Conservation (phyloP, 306 rosid genomes). For the Quercus engelmannii region DNA sequence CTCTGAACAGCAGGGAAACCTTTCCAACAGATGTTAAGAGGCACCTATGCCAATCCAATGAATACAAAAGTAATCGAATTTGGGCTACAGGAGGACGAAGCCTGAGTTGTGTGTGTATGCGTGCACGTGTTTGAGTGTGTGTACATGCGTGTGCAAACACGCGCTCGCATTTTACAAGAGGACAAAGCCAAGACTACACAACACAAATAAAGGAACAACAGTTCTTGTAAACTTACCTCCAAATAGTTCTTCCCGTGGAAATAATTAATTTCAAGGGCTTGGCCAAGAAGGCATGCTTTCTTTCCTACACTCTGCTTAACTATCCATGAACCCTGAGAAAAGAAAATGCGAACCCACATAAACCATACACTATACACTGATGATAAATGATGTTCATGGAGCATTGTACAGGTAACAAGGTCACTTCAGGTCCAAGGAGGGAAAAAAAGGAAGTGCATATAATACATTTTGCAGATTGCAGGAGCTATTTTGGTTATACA, state of each 20-base stretch:
- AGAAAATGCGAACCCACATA: not conserved
- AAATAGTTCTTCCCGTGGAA: conserved; percentile 77
- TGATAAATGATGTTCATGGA: not conserved
- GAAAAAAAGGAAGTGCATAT: no score
- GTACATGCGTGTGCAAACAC: no score
- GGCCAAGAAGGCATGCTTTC: conserved; percentile 82
- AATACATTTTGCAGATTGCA: not conserved
- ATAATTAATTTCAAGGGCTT: conserved; percentile 63
- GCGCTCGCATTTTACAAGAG: not conserved
- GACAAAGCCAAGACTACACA: not conserved
- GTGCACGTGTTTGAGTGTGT: no score
- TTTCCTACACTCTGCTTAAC: conserved; percentile 94
- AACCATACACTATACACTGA: not conserved
- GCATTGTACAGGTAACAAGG: not conserved
- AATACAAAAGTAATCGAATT: not conserved
- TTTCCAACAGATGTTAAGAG: not conserved
- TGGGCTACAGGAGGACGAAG: no score
- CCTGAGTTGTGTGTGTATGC: no score
- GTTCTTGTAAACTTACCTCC: conserved; percentile 47
- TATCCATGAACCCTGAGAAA: conserved; percentile 88
- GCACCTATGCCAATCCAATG: not conserved
- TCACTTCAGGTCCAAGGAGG: not conserved
- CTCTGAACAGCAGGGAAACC: not conserved
- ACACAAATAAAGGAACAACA: not conserved
- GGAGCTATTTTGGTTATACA: not conserved